Evolutionary conservation across 106 monocot species (phyloP), one percentile per base, ranked within the genome.

Genomic region (Platanthera zijinensis): DNA sequence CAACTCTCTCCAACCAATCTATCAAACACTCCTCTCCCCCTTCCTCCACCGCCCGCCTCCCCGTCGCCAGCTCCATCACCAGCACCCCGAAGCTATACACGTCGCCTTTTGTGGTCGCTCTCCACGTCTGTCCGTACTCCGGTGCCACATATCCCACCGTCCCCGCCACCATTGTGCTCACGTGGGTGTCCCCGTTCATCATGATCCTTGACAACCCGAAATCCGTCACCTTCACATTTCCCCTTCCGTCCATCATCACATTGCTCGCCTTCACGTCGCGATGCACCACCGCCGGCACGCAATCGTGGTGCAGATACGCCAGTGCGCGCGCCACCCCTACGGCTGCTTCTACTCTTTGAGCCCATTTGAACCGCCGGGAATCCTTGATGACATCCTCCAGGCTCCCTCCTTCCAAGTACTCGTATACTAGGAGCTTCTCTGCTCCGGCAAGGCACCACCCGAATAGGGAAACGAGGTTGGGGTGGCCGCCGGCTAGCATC

Each of bases 201-300:
- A 95, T 81, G 67, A 80, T 47, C 72, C 95, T 75, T 3, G 95
- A 86, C 78, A 95, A 52, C 39, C 95, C 95, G 62, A 95, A 92
- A 63, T 95, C 95, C 51, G 92, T 87, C 78, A 95, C 83, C 76
- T 79, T 76, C 52, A 86, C 85, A 45, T 67, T 48, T 5, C 92
- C 92, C 0, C 10, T 54, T 10, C 90, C 57, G 69, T 90, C 92
- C 50, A 95, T 71, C 80, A 95, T 54, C 74, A 92, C 92, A 61
- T 95, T 95, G 80, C 90, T 90, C 51, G 95, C 95, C 80, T 95
- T 95, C 67, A 95, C 92, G 80, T 95, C 95, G 9, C 95, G 84
- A 77, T 95, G 95, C 10, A 95, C 95, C 73, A 95, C 90, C 10
- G 86, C 92, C 54, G 92, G 95, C 7, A 10, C 4, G 76, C 95